These are phyloP conservation scores for Kodamaea kaohsiungensis DNA, from an alignment of 805 yeast genomes.

Conservation along the genomic window DNA sequence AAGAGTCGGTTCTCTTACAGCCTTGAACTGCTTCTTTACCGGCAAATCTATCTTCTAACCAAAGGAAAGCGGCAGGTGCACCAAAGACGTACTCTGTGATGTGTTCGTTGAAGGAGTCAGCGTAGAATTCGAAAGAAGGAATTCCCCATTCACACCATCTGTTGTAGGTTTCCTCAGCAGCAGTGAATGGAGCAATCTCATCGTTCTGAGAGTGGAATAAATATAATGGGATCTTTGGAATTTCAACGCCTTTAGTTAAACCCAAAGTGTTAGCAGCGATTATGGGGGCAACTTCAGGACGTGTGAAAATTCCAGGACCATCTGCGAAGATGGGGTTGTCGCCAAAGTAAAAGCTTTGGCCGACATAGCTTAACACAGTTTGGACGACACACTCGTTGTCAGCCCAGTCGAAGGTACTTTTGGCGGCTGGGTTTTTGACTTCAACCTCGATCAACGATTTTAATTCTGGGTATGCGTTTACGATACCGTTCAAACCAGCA, in stretches of 20 bases:
- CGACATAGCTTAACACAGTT: not conserved
- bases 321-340: conserved; percentile 9
- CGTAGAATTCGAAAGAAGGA: conserved; percentile 9
- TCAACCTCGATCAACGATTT: not conserved
- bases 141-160: conserved; percentile 14
- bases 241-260: conserved; percentile 7
- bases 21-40: conserved; percentile 18
- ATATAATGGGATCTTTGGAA: conserved; percentile 12
- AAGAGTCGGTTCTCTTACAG: conserved; percentile 39
- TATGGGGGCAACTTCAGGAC: conserved; percentile 13
- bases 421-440: not conserved
- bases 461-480: conserved; percentile 31
- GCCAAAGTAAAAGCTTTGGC: conserved; percentile 13
- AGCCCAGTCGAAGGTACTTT: not conserved
- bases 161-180: conserved; percentile 9
- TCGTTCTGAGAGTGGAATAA: conserved; percentile 13
- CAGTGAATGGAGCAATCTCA: conserved; percentile 12
- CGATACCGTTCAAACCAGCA: conserved; percentile 30
- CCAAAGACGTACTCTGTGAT: conserved; percentile 16
- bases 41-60: conserved; percentile 18
- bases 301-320: conserved; percentile 19
- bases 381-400: conserved; percentile 3
- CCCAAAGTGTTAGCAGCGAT: conserved; percentile 24
- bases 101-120: conserved; percentile 15
- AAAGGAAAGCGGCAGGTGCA: conserved; percentile 16